Percentiles rank a stretch among this genome's conserved stretches.
Conservation (phyloP, 768 basidiomycete genomes). For the Serendipita sp. region DNA sequence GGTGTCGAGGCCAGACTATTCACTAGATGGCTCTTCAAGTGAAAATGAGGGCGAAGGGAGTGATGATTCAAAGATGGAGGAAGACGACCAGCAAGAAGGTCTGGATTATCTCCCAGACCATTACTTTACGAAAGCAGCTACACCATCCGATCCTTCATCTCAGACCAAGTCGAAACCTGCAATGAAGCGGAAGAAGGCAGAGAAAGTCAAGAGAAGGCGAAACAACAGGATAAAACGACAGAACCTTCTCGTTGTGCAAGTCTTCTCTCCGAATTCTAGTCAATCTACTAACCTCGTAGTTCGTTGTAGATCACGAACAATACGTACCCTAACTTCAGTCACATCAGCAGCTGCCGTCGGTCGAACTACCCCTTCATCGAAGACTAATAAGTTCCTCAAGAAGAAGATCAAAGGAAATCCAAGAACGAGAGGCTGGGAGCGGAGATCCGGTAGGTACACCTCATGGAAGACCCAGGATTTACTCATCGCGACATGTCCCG, state of each 20-base stretch:
- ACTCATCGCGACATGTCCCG: background rate
- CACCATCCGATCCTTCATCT: background rate
- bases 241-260: background rate
- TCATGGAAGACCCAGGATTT: too few species aligned
- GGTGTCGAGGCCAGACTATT: too few species aligned
- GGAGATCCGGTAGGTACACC: background rate
- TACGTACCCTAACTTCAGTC: background rate
- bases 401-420: background rate
- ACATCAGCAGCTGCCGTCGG: background rate
- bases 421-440: background rate
- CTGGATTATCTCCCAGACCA: background rate
- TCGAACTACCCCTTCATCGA: background rate
- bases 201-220: background rate
- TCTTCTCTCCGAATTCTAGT: background rate
- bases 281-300: background rate
- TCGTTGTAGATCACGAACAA: background rate
- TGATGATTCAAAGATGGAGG: background rate
- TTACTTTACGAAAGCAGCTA: background rate
- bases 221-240: background rate
- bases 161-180: background rate
- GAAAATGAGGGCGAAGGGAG: background rate
- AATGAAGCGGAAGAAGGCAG: background rate
- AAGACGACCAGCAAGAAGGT: background rate
- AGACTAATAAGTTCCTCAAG: background rate
- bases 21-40: background rate